Percentiles rank a stretch among this genome's conserved stretches.
These are phyloP conservation scores for Phytophthora lateralis DNA, from an alignment of 352 stramenopile species.

Conservation along the genomic window DNA sequence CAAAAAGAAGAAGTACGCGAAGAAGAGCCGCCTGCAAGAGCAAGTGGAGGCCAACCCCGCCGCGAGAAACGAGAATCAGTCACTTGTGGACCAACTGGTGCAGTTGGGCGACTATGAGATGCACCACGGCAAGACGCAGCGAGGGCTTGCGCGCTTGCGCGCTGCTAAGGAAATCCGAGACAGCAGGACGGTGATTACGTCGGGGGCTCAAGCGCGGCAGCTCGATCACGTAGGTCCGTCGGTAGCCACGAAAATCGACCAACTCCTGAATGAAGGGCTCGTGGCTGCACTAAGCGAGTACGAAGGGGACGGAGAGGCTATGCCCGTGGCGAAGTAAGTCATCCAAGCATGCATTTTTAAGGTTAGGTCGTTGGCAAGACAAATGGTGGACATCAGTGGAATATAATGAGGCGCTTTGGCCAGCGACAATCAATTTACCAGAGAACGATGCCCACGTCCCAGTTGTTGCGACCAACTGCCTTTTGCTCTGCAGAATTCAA, in stretches of 20 bases:
- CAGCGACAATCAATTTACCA: constrained; percentile 3
- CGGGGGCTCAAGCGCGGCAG: constrained; percentile 56
- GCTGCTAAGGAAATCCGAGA: constrained; percentile 63
- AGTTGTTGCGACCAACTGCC: background rate
- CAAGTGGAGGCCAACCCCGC: constrained; percentile 50
- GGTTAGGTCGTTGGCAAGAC: background rate
- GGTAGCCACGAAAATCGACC: constrained; percentile 62
- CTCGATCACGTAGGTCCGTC: constrained; percentile 55
- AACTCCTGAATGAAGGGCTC: constrained; percentile 59
- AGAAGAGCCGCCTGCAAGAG: constrained; percentile 45
- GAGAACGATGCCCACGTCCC: constrained; percentile 25
- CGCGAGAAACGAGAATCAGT: constrained; percentile 51
- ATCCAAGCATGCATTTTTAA: background rate
- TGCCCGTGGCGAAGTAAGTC: constrained; percentile 20
- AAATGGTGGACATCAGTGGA: background rate
- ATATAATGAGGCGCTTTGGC: background rate
- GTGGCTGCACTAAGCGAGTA: constrained; percentile 59
- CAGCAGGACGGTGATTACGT: constrained; percentile 49
- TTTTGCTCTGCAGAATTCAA: background rate
- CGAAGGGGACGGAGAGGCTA: constrained; percentile 27
- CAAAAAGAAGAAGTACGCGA: constrained; percentile 39
- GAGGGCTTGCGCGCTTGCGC: constrained; percentile 59
- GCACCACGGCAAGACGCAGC: constrained; percentile 47
- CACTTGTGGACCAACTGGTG: constrained; percentile 62
- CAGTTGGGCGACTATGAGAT: constrained; percentile 67